phyloP scores from a whole-genome alignment of 2,329 filamentous ascomycete genomes.

The Chaetomium globosum region DNA sequence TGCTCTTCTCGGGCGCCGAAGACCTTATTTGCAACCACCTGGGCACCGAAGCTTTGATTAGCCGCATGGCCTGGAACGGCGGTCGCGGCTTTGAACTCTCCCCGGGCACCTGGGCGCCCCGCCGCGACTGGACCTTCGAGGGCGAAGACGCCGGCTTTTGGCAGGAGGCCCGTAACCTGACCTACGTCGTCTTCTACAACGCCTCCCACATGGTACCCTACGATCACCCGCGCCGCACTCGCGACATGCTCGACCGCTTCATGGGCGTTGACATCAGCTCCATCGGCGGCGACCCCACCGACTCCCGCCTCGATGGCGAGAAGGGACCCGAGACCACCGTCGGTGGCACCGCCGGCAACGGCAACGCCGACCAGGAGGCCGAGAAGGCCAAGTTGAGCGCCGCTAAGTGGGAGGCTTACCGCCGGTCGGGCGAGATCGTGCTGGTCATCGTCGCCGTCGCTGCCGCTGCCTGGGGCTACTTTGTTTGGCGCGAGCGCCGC shows the following conservation, averaged over 20 bases:
- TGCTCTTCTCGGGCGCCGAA: constrained; percentile 90
- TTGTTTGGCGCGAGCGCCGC: constrained; percentile 64
- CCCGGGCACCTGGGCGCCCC: constrained; percentile 87
- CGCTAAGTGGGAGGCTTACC: constrained; percentile 87
- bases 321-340: constrained; percentile 77
- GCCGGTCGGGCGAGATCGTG: constrained; percentile 81
- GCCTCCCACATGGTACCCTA: constrained; percentile 98
- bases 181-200: constrained; percentile 94
- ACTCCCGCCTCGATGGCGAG: constrained; percentile 83
- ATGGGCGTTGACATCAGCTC: constrained; percentile 88
- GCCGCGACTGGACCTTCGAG: constrained; percentile 91
- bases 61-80: constrained; percentile 88
- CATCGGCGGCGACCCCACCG: constrained; percentile 78
- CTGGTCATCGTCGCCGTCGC: constrained; percentile 78
- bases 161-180: constrained; percentile 91
- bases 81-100: constrained; percentile 88
- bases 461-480: constrained; percentile 74
- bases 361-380: constrained; percentile 64
- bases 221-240: constrained; percentile 79
- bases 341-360: constrained; percentile 63
- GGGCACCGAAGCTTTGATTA: constrained; percentile 88
- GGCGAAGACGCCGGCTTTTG: constrained; percentile 85
- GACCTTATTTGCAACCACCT: constrained; percentile 97
- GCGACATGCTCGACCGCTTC: constrained; percentile 97
- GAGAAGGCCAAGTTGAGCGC: constrained; percentile 75